These are phyloP conservation scores for Stephania japonica DNA, from an alignment of 164 flowering plant species.

Conservation along the genomic window DNA sequence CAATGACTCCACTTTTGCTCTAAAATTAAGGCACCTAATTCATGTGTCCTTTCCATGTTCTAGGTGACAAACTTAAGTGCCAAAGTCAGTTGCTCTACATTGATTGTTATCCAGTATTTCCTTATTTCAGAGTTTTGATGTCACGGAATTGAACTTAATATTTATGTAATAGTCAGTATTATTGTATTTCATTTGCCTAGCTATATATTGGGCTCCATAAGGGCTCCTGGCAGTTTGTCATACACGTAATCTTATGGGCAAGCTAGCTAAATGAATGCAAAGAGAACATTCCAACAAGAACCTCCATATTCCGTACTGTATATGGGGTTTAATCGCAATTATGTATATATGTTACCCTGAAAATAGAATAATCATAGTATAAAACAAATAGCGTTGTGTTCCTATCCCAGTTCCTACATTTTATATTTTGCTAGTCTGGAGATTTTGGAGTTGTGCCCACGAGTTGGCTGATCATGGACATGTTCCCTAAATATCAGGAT, in stretches of 20 bases:
- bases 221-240: neutral
- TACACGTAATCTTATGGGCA: neutral
- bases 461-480: slow-evolving; percentile 12
- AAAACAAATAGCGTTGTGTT: neutral
- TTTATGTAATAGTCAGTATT: too few species aligned
- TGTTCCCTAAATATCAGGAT: slow-evolving; percentile 1
- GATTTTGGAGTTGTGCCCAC: slow-evolving; percentile 26
- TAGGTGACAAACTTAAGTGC: neutral
- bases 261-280: neutral
- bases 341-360: neutral
- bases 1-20: neutral
- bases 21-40: neutral
- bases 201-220: neutral
- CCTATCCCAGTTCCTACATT: neutral
- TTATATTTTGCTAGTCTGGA: neutral
- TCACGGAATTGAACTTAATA: neutral
- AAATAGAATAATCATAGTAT: neutral
- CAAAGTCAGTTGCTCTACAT: neutral
- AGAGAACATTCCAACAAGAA: neutral
- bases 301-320: neutral
- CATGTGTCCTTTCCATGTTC: neutral
- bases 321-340: neutral
- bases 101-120: neutral
- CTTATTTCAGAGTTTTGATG: neutral
- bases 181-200: neutral